Conservation (phyloP, 331 rosid species). For the Malus hybrid region DNA sequence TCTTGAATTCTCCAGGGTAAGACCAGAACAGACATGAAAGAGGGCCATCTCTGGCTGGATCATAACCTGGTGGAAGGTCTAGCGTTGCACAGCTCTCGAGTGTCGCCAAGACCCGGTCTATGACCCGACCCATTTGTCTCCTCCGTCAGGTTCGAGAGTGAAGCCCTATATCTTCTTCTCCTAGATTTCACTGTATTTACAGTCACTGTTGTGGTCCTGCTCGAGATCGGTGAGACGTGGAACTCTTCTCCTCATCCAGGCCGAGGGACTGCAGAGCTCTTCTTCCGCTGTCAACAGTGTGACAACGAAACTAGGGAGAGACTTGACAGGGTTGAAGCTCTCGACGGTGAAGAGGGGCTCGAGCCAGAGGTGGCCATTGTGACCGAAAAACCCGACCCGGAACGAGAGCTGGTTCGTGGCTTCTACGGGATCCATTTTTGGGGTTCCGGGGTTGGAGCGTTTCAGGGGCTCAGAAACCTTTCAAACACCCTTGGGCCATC, state of each 20-base stretch:
- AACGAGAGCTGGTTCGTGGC: constrained; percentile 60
- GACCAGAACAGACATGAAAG: constrained; percentile 97
- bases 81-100: too few species aligned
- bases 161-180: too few species aligned
- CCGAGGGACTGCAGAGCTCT: too few species aligned
- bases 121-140: too few species aligned
- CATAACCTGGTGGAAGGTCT: too few species aligned
- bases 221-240: too few species aligned
- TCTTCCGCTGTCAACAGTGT: too few species aligned
- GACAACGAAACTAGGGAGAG: constrained; percentile 61
- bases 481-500: background rate
- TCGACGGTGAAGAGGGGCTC: constrained; percentile 70
- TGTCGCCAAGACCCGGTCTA: too few species aligned
- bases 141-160: too few species aligned
- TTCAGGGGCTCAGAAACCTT: background rate
- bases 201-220: too few species aligned
- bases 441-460: background rate
- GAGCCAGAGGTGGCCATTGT: constrained; percentile 83
- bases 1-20: constrained; percentile 96
- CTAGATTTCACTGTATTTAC: background rate
- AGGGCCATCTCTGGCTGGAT: constrained; percentile 63
- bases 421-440: constrained; percentile 63
- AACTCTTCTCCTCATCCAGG: too few species aligned
- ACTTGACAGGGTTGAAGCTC: constrained; percentile 49
- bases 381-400: constrained; percentile 87